Evolutionary conservation across 1,139 yeast genomes (phyloP).

Genomic region (Pichia sp.): DNA sequence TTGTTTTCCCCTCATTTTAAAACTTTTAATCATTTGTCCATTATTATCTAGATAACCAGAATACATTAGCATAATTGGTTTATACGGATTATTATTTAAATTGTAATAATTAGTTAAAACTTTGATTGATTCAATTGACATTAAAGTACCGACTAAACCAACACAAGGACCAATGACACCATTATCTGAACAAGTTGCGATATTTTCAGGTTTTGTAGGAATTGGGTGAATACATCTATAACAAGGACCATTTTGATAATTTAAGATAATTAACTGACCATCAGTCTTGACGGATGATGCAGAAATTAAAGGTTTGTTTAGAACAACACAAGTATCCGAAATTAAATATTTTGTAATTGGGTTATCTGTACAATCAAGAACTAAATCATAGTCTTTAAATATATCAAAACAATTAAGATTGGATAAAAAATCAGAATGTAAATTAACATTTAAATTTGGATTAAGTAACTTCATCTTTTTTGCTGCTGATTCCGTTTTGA

Average conservation of each 20-base stretch:
- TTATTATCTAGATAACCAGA: slow-evolving; percentile 56
- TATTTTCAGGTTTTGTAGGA: slow-evolving; percentile 83
- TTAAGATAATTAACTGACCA: slow-evolving; percentile 78
- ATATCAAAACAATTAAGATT: slow-evolving; percentile 59
- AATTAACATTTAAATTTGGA: slow-evolving; percentile 53
- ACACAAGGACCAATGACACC: slow-evolving; percentile 96
- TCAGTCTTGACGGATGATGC: slow-evolving; percentile 91
- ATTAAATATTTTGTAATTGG: slow-evolving; percentile 83
- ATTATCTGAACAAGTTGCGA: slow-evolving; percentile 85
- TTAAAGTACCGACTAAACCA: slow-evolving; percentile 81
- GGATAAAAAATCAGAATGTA: slow-evolving; percentile 48
- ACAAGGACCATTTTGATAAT: slow-evolving; percentile 77
- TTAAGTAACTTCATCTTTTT: slow-evolving; percentile 48
- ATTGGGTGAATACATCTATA: slow-evolving; percentile 88
- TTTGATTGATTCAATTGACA: slow-evolving; percentile 85
- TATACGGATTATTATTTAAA: slow-evolving; percentile 32
- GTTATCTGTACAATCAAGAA: slow-evolving; percentile 92
- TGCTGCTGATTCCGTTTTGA: slow-evolving; percentile 76
- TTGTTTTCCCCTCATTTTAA: slow-evolving; percentile 74
- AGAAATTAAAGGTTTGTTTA: slow-evolving; percentile 69
- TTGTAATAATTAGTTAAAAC: slow-evolving; percentile 53
- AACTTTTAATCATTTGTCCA: slow-evolving; percentile 56
- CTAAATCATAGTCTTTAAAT: slow-evolving; percentile 58
- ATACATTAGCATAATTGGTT: slow-evolving; percentile 66
- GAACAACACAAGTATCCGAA: slow-evolving; percentile 74